These are phyloP conservation scores for Avicennia marina DNA, from an alignment of 257 asterid species.

Conservation along the genomic window DNA sequence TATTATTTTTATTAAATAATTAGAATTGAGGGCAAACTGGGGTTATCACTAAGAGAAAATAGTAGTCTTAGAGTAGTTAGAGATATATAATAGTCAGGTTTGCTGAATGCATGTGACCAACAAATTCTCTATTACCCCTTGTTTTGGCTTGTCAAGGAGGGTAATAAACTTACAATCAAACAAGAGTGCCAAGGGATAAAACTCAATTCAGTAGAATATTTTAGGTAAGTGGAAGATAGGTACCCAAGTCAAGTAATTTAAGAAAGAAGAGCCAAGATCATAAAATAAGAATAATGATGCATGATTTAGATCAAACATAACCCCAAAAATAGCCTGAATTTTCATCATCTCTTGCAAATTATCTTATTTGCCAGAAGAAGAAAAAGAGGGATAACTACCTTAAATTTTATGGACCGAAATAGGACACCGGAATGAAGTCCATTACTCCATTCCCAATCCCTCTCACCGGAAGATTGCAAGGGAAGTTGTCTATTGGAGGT, in stretches of 20 bases:
- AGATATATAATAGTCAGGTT: too few species aligned
- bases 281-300: neutral
- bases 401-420: neutral
- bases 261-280: neutral
- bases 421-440: neutral
- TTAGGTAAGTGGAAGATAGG: too few species aligned
- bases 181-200: too few species aligned
- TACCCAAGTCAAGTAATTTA: neutral
- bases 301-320: neutral
- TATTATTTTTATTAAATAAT: neutral
- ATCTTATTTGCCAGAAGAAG: neutral
- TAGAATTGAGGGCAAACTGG: neutral
- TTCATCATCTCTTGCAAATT: too few species aligned
- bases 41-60: neutral
- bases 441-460: slow-evolving; percentile 1
- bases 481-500: slow-evolving; percentile 7
- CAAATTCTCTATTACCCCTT: too few species aligned
- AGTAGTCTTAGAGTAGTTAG: too few species aligned
- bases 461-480: slow-evolving; percentile 1
- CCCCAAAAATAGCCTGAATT: too few species aligned
- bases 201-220: too few species aligned
- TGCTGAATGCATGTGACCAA: too few species aligned
- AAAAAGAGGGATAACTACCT: neutral
- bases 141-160: too few species aligned
- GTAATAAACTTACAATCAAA: too few species aligned